These are phyloP conservation scores for Taphrina betulina DNA, from an alignment of 1,139 yeast species.

Conservation along the genomic window DNA sequence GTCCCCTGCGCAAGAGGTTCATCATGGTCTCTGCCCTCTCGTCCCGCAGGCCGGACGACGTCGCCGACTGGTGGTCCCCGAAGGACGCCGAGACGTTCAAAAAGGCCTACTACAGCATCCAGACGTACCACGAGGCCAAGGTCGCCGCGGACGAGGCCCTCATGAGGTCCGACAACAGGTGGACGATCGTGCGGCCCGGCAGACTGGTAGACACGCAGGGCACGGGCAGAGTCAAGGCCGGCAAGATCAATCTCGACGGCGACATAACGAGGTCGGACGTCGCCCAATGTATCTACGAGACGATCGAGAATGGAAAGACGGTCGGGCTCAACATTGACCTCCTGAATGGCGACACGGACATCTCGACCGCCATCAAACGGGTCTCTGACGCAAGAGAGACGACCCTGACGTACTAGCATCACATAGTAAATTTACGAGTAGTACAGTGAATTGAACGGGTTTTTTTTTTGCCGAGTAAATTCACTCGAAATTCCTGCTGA, in stretches of 20 bases:
- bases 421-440: too few relatives aligned
- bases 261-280: slow-evolving; percentile 13
- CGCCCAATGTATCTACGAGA: slow-evolving; percentile 5
- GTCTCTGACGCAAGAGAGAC: background rate
- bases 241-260: slow-evolving; percentile 6
- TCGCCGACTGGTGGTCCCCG: slow-evolving; percentile 42
- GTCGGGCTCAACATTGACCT: slow-evolving; percentile 1
- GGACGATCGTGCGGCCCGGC: slow-evolving; percentile 57
- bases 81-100: slow-evolving; percentile 51
- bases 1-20: slow-evolving; percentile 53
- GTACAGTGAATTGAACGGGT: too few relatives aligned
- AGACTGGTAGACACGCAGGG: slow-evolving; percentile 47
- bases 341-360: background rate
- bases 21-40: slow-evolving; percentile 59
- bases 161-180: slow-evolving; percentile 47
- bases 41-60: slow-evolving; percentile 9
- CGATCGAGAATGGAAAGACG: background rate
- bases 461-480: too few relatives aligned
- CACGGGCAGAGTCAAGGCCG: slow-evolving; percentile 46
- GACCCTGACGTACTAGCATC: too few relatives aligned
- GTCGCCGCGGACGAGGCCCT: slow-evolving; percentile 58
- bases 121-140: slow-evolving; percentile 55
- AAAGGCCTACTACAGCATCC: slow-evolving; percentile 44
- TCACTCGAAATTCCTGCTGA: too few relatives aligned
- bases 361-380: background rate